Evolutionary conservation across 352 stramenopile species (phyloP).

Genomic region (Plasmopara halstedii): DNA sequence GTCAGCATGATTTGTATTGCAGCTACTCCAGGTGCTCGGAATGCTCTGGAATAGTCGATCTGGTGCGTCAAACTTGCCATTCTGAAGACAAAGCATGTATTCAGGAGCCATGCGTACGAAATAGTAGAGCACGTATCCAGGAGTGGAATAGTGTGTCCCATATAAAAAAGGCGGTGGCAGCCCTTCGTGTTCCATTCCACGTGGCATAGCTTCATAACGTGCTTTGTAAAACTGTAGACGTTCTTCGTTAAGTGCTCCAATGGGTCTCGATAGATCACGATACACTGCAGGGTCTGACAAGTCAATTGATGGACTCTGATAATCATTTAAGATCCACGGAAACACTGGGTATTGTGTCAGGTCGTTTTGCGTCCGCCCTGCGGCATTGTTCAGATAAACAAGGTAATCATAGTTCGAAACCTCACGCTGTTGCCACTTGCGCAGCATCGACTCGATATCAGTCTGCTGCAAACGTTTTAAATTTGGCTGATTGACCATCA

Average conservation of each 20-base stretch:
- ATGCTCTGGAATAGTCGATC: slow-evolving; percentile 97
- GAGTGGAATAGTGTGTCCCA: slow-evolving; percentile 90
- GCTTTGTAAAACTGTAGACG: slow-evolving; percentile 84
- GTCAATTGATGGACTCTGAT: slow-evolving; percentile 77
- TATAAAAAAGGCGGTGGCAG: slow-evolving; percentile 95
- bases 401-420: slow-evolving; percentile 96
- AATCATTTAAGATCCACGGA: slow-evolving; percentile 94
- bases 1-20: slow-evolving; percentile 86
- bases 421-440: slow-evolving; percentile 73
- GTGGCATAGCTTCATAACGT: slow-evolving; percentile 86
- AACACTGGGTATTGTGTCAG: slow-evolving; percentile 97
- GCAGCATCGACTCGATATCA: slow-evolving; percentile 67
- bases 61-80: slow-evolving; percentile 97
- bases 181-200: slow-evolving; percentile 64
- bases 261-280: slow-evolving; percentile 92
- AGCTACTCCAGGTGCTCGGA: slow-evolving; percentile 86
- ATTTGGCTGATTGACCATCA: slow-evolving; percentile 74
- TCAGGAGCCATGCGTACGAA: slow-evolving; percentile 96
- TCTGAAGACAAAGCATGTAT: slow-evolving; percentile 95
- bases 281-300: slow-evolving; percentile 80
- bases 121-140: slow-evolving; percentile 97
- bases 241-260: slow-evolving; percentile 89
- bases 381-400: slow-evolving; percentile 82
- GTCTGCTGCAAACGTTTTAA: slow-evolving; percentile 52
- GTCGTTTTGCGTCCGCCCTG: slow-evolving; percentile 83